These are phyloP conservation scores for Dactylellina sp. DNA, from an alignment of 2,329 filamentous ascomycete species.

Conservation along the genomic window DNA sequence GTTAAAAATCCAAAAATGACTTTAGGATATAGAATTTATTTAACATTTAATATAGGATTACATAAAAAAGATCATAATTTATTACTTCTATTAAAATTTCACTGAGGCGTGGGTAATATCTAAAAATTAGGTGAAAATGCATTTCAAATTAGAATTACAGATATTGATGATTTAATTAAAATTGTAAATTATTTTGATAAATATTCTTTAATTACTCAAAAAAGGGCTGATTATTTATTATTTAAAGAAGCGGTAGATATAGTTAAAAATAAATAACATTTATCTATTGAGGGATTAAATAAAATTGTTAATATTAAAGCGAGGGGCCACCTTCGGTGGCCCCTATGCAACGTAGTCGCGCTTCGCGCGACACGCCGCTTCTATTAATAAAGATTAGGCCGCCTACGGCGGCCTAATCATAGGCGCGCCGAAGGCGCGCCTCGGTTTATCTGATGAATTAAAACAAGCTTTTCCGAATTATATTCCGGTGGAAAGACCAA, in stretches of 20 bases:
- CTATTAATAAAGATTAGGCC: too few relatives aligned
- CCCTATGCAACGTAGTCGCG: too few relatives aligned
- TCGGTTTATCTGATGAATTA: slow-evolving; percentile 35
- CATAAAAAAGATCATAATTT: slow-evolving; percentile 8
- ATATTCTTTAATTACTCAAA: slow-evolving; percentile 49
- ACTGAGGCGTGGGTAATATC: slow-evolving; percentile 8
- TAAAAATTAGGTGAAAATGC: too few relatives aligned
- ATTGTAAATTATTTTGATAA: slow-evolving; percentile 50
- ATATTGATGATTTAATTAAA: not conserved
- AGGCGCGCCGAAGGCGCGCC: too few relatives aligned
- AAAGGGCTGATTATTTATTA: slow-evolving; percentile 30
- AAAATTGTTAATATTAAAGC: slow-evolving; percentile 38
- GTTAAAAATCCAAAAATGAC: slow-evolving; percentile 6
- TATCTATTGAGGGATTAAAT: slow-evolving; percentile 44
- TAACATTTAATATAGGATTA: slow-evolving; percentile 20
- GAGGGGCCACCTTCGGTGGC: not conserved
- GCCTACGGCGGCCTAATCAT: too few relatives aligned
- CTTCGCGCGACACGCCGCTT: not conserved
- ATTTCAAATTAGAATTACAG: slow-evolving; percentile 9
- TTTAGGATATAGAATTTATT: slow-evolving; percentile 8
- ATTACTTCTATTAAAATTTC: slow-evolving; percentile 22
- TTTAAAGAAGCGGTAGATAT: slow-evolving; percentile 51
- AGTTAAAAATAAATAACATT: slow-evolving; percentile 42
- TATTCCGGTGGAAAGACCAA: slow-evolving; percentile 56
- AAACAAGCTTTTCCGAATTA: slow-evolving; percentile 57